Evolutionary conservation across 768 basidiomycete genomes (phyloP), one percentile per base, ranked within the genome.

Genomic region (Tulasnella sp.): DNA sequence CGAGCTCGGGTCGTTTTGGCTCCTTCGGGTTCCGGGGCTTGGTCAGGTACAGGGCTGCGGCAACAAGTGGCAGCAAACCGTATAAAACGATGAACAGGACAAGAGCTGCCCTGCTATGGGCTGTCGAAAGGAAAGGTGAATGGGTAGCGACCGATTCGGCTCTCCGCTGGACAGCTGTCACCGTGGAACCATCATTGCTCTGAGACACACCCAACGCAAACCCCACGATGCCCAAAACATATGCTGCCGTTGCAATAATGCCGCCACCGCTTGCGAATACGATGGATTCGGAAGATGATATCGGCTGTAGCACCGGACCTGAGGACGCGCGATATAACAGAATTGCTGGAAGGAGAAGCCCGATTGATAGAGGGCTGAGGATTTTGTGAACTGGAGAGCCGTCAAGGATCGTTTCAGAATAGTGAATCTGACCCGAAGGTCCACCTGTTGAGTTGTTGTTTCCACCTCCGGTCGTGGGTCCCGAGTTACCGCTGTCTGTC

Each of bases 41-140:
- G 20, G 75, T 75, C 13, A 75, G 9, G 23, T 32, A 39, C 7
- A 75, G 75, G 7, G 55, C 51, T 35, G 80, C 37, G 5, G 73
- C 73, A 26, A 79, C 35, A 37, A 80, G 46, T 37, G 81, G 81
- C 13, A 81, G 39, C 40, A 81, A n/a, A 23, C 70, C 79, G 76
- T 93, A 94, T 29, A 93, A 84, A 51, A 86, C 86, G 55, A 89
- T 78, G 82, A 91, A 92, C 20, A 94, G 87, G 23, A 87, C 87
- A 61, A 94, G 84, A 44, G 92, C 91, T 0, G 88, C 90, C 82
- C 87, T 86, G 42, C 91, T 89, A 81, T 94, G 93, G 10, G 83
- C 82, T 1, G 93, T 93, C 78, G 84, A 85, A 69, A 93, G 86
- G 78, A 84, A 79, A 32, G 61, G 29, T 67, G n/a, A 20, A 37